Base-by-base conservation (phyloP, 2,329 filamentous ascomycete species). In the Catunica adiposa region DNA sequence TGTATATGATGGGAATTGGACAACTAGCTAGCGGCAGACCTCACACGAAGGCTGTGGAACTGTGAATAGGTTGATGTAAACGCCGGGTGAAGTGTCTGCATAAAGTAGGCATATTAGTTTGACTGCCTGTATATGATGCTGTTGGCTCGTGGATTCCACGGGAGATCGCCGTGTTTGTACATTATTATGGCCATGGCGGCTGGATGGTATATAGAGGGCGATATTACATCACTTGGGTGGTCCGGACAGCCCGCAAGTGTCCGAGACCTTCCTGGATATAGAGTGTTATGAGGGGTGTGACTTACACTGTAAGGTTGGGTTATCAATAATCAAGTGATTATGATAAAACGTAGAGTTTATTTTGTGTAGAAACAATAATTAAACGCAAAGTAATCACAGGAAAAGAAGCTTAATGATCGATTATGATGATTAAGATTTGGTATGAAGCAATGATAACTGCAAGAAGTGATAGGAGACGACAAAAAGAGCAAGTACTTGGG, bases 401-500 rank as follows among this genome's bases (percentile, higher is more conserved):
- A 34, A 34, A 34, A n/a, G n/a, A n/a, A n/a, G n/a, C n/a, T n/a
- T 34, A 34, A 34, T 5, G 29, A 34, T 34, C 11, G 29, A 34
- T 34, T 11, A 11, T 34, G 29, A 34, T 34, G 11, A 34, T 34
- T 11, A 34, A 34, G 11, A 34, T 34, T 11, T 5, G 11, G 29
- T 34, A 34, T 34, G 29, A 34, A 34, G 29, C 29, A 34, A 34
- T 5, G 29, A 34, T 5, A 5, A 34, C 5, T 11, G 11, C 29
- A 34, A 5, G 11, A 34, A 34, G 17, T 29, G 20, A 47, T 17
- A 17, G 29, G 34, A 50, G 37, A 47, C 25, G 26, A 11, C 26
- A 55, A 50, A 29, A 46, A 14, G 8, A 26, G 52, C 3, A 55
- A 55, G 44, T 25, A 44, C 44, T 47, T 55, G 26, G 29, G 31